Evolutionary conservation across 257 asterid species (phyloP).

Genomic region (Gentiana straminea): DNA sequence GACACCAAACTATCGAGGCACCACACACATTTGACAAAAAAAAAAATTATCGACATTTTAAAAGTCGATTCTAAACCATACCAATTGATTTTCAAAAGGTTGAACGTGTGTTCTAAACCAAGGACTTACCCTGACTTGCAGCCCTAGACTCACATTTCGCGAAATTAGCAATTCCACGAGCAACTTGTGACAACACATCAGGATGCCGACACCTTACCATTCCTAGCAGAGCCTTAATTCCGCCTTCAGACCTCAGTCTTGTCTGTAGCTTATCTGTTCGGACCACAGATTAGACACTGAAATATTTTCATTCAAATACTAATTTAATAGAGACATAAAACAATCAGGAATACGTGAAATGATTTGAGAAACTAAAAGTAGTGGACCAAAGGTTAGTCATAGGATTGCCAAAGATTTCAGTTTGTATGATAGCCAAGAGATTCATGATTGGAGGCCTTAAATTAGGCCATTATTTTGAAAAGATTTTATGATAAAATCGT

Average conservation of each 20-base stretch:
- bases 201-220: conserved; percentile 98
- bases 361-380: too few species aligned
- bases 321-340: too few species aligned
- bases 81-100: not conserved
- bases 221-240: conserved; percentile 89
- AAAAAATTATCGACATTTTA: not conserved
- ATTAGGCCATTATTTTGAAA: too few species aligned
- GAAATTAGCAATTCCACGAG: conserved; percentile 97
- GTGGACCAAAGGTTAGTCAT: too few species aligned
- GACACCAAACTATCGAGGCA: too few species aligned
- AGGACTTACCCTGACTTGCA: conserved; percentile 56
- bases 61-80: not conserved
- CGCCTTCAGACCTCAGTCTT: conserved; percentile 93
- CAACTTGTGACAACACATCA: conserved; percentile 92
- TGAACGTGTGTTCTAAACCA: not conserved
- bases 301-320: too few species aligned
- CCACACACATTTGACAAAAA: too few species aligned
- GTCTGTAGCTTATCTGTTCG: conserved; percentile 78
- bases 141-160: conserved; percentile 97
- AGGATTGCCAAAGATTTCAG: too few species aligned
- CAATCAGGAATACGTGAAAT: too few species aligned
- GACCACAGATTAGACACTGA: not conserved
- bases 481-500: too few species aligned
- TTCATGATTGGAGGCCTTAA: too few species aligned
- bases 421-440: too few species aligned